Evolutionary conservation across 805 yeast genomes (phyloP), one percentile per base, ranked within the genome.

Genomic region (Sugiyamaella smithiae): DNA sequence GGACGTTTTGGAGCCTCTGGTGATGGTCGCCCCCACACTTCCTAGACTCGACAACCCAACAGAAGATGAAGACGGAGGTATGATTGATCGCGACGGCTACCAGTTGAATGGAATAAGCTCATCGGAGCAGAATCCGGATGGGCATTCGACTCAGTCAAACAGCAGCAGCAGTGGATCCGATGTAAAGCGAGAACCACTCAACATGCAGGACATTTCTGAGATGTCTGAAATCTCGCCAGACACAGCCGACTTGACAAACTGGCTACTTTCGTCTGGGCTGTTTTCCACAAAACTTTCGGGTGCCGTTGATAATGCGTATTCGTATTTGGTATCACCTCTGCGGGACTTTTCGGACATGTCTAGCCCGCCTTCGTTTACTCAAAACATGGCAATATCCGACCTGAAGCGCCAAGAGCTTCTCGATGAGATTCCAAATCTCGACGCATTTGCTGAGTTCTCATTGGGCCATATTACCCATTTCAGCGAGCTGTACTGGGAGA

Each of bases 401-500:
- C 50, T 63, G 4, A 63, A 38, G 59, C 57, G 52, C 38, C 53
- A 40, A 53, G 66, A 46, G 28, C 46, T 56, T 14, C 42, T 55
- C 5, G 51, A 26, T 8, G 53, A 54, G 31, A 51, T 49, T 43
- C 61, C 61, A 48, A 57, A 41, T 24, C 68, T 23, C 66, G 69
- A 49, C 67, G 66, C 53, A 41, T 72, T 32, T 55, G 49, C 51
- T 9, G 54, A 51, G 25, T 50, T 52, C 16, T 33, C 44, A 12
- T 26, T 47, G 7, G 36, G 17, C 28, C 31, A 41, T 17, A 19
- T 52, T 35, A 61, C 40, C 11, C 28, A 19, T 7, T 56, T 56
- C 67, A 31, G 67, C 59, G 49, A 65, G 54, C 22, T 45, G 20
- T 82, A 78, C 59, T 82, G 88, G 88, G 65, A 67, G 33, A 70